Conservation (phyloP, 2,329 filamentous ascomycete genomes). For the Teratosphaeria pseudoeucalypti region DNA sequence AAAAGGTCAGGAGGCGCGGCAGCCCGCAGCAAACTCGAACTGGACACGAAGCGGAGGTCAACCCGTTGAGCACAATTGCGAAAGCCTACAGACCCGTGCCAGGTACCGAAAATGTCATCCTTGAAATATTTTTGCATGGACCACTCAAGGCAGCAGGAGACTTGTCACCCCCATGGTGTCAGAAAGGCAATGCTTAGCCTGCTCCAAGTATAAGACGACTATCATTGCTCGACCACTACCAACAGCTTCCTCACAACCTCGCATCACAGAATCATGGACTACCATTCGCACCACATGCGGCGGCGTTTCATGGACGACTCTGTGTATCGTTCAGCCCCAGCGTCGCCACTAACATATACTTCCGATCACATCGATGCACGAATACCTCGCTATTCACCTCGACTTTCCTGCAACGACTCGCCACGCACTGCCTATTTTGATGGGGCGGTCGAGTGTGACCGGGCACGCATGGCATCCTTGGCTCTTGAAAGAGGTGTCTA, state of each 20-base stretch:
- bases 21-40: background rate
- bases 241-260: background rate
- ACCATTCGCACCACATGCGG: background rate
- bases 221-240: background rate
- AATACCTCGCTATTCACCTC: background rate
- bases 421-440: background rate
- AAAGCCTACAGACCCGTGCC: background rate
- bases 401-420: background rate
- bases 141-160: background rate
- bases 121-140: background rate
- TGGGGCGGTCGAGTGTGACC: background rate
- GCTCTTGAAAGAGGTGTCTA: constrained; percentile 2
- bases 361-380: background rate
- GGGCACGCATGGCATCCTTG: background rate
- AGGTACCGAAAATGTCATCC: background rate
- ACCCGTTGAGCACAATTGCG: background rate
- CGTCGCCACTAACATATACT: background rate
- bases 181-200: background rate
- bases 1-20: background rate
- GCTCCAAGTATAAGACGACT: background rate
- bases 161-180: background rate
- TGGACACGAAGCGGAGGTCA: background rate
- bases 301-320: constrained; percentile 12
- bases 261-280: background rate
- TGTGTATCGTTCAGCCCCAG: constrained; percentile 10